Percentiles rank a stretch among this genome's conserved stretches.
Conservation (phyloP, 495 filamentous ascomycete genomes). For the Neurospora sp. region DNA sequence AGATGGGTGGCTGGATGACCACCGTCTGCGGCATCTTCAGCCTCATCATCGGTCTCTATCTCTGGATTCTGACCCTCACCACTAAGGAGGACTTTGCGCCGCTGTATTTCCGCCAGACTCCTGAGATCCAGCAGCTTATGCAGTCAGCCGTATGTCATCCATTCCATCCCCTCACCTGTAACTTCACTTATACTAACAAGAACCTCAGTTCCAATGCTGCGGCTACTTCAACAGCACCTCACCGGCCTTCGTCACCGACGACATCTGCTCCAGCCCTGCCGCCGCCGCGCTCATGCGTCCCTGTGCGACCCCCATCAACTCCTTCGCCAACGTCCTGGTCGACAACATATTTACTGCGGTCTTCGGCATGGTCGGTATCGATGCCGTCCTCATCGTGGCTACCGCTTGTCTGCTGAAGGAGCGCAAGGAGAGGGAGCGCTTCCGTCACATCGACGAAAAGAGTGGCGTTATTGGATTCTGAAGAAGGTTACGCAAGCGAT, state of each 20-base stretch:
- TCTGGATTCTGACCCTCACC: slow-evolving; percentile 62
- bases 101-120: slow-evolving; percentile 45
- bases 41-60: slow-evolving; percentile 49
- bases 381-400: slow-evolving; percentile 51
- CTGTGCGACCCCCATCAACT: slow-evolving; percentile 51
- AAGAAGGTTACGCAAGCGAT: not conserved
- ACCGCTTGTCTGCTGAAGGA: slow-evolving; percentile 62
- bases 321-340: slow-evolving; percentile 55
- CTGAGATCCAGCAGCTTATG: slow-evolving; percentile 47
- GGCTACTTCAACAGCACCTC: slow-evolving; percentile 59
- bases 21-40: slow-evolving; percentile 53
- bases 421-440: slow-evolving; percentile 60
- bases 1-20: slow-evolving; percentile 48
- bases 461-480: slow-evolving; percentile 36
- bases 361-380: slow-evolving; percentile 65
- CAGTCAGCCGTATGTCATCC: slow-evolving; percentile 47
- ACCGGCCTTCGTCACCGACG: slow-evolving; percentile 52
- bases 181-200: slow-evolving; percentile 11
- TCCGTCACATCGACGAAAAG: slow-evolving; percentile 66
- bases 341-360: slow-evolving; percentile 64
- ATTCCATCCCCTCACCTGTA: not conserved
- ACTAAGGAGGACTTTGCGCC: slow-evolving; percentile 45
- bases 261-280: slow-evolving; percentile 48
- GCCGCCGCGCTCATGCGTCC: slow-evolving; percentile 55
- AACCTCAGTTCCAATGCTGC: slow-evolving; percentile 57